These are phyloP conservation scores for Arctostaphylos glauca DNA, from an alignment of 148 eudicot species.

Conservation along the genomic window DNA sequence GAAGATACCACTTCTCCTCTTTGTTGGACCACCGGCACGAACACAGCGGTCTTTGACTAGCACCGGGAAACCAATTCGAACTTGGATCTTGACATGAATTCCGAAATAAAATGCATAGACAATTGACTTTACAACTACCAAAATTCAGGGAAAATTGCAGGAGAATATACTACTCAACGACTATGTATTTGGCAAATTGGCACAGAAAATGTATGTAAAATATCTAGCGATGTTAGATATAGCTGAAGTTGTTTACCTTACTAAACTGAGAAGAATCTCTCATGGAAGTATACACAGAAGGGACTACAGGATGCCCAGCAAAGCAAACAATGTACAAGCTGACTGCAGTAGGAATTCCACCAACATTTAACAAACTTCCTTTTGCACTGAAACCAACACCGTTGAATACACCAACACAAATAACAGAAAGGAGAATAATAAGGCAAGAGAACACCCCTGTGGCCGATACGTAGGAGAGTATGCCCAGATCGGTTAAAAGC, in stretches of 20 bases:
- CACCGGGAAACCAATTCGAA: no score
- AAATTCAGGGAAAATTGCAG: no score
- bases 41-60: no score
- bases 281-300: conserved; percentile 36
- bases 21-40: no score
- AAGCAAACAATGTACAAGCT: conserved; percentile 37
- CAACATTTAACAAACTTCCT: conserved; percentile 18
- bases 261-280: conserved; percentile 18
- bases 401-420: conserved; percentile 24
- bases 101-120: no score
- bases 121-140: no score
- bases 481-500: conserved; percentile 27
- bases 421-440: conserved; percentile 21
- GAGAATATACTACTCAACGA: no score
- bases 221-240: neutral
- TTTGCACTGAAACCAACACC: conserved; percentile 28
- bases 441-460: conserved; percentile 36
- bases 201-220: no score
- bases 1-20: no score
- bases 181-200: no score
- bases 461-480: conserved; percentile 34
- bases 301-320: conserved; percentile 37
- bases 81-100: no score
- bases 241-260: conserved; percentile 27
- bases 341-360: conserved; percentile 25